phyloP scores from a whole-genome alignment of 495 filamentous ascomycete species.

The Viridothelium virens region DNA sequence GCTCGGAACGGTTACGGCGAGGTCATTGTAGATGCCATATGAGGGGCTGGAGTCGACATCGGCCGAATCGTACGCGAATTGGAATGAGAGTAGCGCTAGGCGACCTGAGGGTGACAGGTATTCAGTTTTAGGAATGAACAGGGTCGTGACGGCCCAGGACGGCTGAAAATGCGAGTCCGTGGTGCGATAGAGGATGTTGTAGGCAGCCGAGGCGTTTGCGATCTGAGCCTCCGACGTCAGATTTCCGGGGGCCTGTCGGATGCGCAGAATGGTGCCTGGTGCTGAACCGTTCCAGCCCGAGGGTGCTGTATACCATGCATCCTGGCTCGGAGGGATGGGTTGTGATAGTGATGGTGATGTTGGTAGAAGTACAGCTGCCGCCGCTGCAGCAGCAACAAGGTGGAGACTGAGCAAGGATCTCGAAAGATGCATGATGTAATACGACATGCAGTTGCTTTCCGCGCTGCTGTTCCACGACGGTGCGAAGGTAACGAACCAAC shows the following conservation, averaged over 20 bases:
- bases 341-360: not conserved
- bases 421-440: too few relatives aligned
- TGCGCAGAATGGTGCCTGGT: constrained; percentile 41
- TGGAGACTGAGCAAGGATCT: not conserved
- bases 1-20: constrained; percentile 15
- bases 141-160: constrained; percentile 44
- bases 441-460: too few relatives aligned
- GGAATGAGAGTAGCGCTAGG: constrained; percentile 38
- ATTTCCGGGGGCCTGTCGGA: constrained; percentile 41
- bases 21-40: constrained; percentile 22
- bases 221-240: constrained; percentile 22
- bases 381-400: not conserved
- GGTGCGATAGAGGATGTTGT: constrained; percentile 48
- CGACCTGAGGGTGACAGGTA: not conserved
- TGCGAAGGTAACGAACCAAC: too few relatives aligned
- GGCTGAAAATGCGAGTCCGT: constrained; percentile 41
- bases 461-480: too few relatives aligned
- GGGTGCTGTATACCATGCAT: constrained; percentile 45
- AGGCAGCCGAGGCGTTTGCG: constrained; percentile 28
- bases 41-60: constrained; percentile 32
- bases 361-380: not conserved
- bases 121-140: constrained; percentile 39
- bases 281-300: constrained; percentile 32
- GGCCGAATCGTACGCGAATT: constrained; percentile 40
- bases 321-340: constrained; percentile 33